Evolutionary conservation across 164 flowering plant species (phyloP), one percentile per base, ranked within the genome.

Genomic region (Dillenia suffruticosa): DNA sequence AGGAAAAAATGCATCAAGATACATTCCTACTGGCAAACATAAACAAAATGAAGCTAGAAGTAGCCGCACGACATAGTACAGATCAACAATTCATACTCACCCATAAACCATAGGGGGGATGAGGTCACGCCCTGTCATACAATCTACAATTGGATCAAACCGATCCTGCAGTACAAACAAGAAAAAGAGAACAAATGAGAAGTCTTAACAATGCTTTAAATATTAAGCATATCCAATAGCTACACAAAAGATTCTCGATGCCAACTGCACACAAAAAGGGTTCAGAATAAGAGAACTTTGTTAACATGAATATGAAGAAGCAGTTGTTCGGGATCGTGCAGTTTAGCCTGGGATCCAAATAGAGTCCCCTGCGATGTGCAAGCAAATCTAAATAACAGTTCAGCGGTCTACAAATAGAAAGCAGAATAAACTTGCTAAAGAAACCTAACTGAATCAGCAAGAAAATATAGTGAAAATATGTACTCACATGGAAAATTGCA

Each of bases 101-200:
- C 97, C 99, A 67, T 78, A 74, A 63, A 89, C 90, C 92, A 94
- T 88, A 17, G 76, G 57, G 0, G 97, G 94, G 19, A 94, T 92
- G 16, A 92, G 81, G 70, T 94, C 97, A n/a, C 74, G 74, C 3
- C 74, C 73, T 52, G 84, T 59, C 45, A 67, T 70, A 56, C 77
- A 47, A 55, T 87, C 89, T 61, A 74, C 70, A 46, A 95, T 92
- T 5, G 93, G 97, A 68, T 79, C 87, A 79, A 95, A 95, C 11
- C 75, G 68, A 24, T 79, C 80, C 87, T 83, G 68, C 49, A 62
- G 56, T 48, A 51, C 43, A 61, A 47, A 49, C 51, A 62, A 46
- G 45, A 32, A 7, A 45, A 51, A 57, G 55, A 58, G 2, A 16
- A 46, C 6, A 4, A 9, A 46, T 43, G 1, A 49, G 40, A 10